Evolutionary conservation across 1,284 basidiomycete species (phyloP), one percentile per base, ranked within the genome.

Genomic region (Singerocomus rubriflavus): DNA sequence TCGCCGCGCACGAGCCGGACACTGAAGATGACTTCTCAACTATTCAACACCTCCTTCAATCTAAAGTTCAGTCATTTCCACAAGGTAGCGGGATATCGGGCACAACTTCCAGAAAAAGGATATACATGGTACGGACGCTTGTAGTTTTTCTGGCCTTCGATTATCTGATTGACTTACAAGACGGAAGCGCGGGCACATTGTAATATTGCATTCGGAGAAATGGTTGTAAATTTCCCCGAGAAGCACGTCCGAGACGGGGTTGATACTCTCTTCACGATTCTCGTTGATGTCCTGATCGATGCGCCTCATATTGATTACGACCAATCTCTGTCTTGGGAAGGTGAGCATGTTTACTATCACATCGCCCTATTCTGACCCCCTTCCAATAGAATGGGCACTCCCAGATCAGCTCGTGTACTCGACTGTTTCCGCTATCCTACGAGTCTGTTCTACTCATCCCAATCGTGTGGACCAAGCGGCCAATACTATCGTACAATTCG

Each of bases 381-480:
- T 29, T 36, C 21, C 8, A 35, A 13, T 46, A 88, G 88, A 90
- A 57, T 90, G 88, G 88, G 79, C 90, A 5, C 74, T 89, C 32
- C 84, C 89, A 16, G 91, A 92, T 65, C 88, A 91, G 59, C 77
- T 93, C 32, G 82, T 88, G 2, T 88, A 77, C 59, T 82, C 85
- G 2, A 88, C 84, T 1, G 78, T 90, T 26, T 85, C 85, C 9
- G 86, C 90, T 10, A 72, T 91, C 3, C 72, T 93, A 35, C 75
- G 79, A 41, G 72, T 91, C n/a, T 81, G 85, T 27, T 77, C 74
- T 40, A 63, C 69, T 16, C 74, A 84, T 64, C 64, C 72, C 0
- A 68, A 78, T 46, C 73, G 81, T 57, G 73, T 77, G 14, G 69
- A 73, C 17, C 66, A 63, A 27, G 78, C 79, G 2, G 74, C 82